Percentiles rank a stretch among this genome's conserved stretches.
These are phyloP conservation scores for Sapria himalayana DNA, from an alignment of 345 rosid species.

Conservation along the genomic window DNA sequence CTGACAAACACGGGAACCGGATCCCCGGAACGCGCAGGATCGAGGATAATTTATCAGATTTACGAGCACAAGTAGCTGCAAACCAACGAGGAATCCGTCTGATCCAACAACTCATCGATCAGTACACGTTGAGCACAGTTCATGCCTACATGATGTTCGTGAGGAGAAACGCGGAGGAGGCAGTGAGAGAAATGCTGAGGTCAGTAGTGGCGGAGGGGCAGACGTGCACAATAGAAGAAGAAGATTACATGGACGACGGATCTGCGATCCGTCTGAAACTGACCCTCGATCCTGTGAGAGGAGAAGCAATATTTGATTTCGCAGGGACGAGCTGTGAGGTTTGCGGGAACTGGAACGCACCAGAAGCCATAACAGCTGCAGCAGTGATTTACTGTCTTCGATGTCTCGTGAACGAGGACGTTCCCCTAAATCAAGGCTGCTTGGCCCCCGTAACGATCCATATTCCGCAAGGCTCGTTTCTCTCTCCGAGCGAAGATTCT, in stretches of 20 bases:
- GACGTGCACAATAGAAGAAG: conserved; percentile 43
- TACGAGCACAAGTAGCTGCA: conserved; percentile 94
- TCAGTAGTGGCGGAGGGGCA: conserved; percentile 35
- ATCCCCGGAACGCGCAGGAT: conserved; percentile 77
- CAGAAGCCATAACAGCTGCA: conserved; percentile 86
- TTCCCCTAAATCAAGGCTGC: conserved; percentile 95
- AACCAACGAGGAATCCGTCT: conserved; percentile 80
- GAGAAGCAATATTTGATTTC: conserved; percentile 79
- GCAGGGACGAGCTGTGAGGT: conserved; percentile 85
- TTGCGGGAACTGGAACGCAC: conserved; percentile 94
- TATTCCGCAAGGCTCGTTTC: conserved; percentile 63
- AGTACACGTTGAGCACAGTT: conserved; percentile 63
- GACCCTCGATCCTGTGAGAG: conserved; percentile 39
- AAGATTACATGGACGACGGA: conserved; percentile 93
- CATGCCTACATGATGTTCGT: conserved; percentile 89
- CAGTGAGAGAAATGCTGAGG: conserved; percentile 90
- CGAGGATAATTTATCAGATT: conserved; percentile 83
- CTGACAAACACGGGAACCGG: conserved; percentile 22
- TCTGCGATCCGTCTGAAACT: conserved; percentile 59
- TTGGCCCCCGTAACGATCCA: conserved; percentile 65
- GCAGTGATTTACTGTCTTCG: conserved; percentile 94
- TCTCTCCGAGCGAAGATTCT: conserved; percentile 82
- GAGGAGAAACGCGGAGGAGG: conserved; percentile 79
- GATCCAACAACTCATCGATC: conserved; percentile 76
- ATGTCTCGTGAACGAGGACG: conserved; percentile 64